Percentiles rank a stretch among this genome's conserved stretches.
Evolutionary conservation across 2,329 filamentous ascomycete species (phyloP).

Genomic region (Aspergillus sp.): DNA sequence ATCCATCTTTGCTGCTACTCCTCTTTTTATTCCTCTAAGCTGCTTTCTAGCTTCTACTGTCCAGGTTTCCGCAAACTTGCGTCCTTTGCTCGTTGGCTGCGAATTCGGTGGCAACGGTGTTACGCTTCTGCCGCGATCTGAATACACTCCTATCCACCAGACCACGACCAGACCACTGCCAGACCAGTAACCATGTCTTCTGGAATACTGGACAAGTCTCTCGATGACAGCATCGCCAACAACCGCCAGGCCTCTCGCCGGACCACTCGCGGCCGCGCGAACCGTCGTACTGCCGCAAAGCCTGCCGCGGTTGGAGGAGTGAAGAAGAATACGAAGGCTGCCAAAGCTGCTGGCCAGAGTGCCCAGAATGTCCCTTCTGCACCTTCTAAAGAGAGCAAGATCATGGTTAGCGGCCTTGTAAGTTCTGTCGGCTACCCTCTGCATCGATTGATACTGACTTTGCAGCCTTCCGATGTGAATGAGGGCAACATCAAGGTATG

Average conservation of each 20-base stretch:
- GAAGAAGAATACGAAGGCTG: conserved; percentile 59
- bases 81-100: no score
- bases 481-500: conserved; percentile 99
- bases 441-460: conserved; percentile 29
- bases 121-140: no score
- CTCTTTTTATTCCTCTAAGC: background rate
- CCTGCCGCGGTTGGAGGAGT: conserved; percentile 74
- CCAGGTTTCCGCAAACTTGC: conserved; percentile 48
- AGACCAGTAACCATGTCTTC: conserved; percentile 42
- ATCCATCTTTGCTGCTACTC: conserved; percentile 1
- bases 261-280: conserved; percentile 37
- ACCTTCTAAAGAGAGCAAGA: conserved; percentile 72
- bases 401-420: conserved; percentile 98
- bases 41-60: background rate
- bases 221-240: conserved; percentile 91
- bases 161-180: no score
- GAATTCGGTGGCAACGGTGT: no score
- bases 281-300: conserved; percentile 40
- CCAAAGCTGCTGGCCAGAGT: conserved; percentile 38
- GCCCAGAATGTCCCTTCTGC: conserved; percentile 55
- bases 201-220: conserved; percentile 91
- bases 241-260: conserved; percentile 48
- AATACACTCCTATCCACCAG: no score
- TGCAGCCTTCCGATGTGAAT: conserved; percentile 85
- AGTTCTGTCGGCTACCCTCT: conserved; percentile 29